Base-by-base conservation (phyloP, 1,284 basidiomycete species). In the Cryptococcus hybrid region DNA sequence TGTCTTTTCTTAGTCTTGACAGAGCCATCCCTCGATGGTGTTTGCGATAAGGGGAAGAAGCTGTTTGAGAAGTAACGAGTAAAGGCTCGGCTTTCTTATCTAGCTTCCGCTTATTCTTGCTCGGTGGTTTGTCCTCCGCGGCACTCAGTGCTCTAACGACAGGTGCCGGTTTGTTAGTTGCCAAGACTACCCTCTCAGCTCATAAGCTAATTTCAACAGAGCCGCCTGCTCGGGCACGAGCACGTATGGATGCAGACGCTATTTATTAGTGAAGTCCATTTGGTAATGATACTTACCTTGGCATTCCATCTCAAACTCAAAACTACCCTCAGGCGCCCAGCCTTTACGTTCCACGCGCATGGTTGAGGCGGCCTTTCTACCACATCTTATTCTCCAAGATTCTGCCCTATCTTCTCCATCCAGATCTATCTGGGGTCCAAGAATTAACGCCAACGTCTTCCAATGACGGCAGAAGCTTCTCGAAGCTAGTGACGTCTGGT, bases 261-360 rank as follows among this genome's bases (percentile, higher is more conserved):
- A 54, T 34, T 34, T 7, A 13, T 12, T 5, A n/a, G 34, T 30
- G 8, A 56, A 35, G 35, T 34, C 24, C 18, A 7, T 24, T 24
- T 12, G 13, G 7, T n/a, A 30, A 30, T 34, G 24, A 24, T 39
- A 70, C 72, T 60, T 62, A 75, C 75, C 71, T 34, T 60, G 44
- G 43, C 59, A 68, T 36, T 61, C 53, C 47, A 61, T 57, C 49
- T 78, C 76, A 52, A 75, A 71, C 55, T 78, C 76, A 54, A 78
- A 78, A 49, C 69, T 74, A 9, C 75, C 76, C 53, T 78, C 76
- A 6, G 76, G 76, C 1, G 62, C 64, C 75, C 74, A 77, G 6
- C 76, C 76, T 13, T 68, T 68, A 37, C 74, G 58, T 7, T 60
- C 62, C 12, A 74, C 60, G 5, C 67, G 60, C 39, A 55, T 57